phyloP scores from a whole-genome alignment of 345 rosid genomes.

The Syzygium oleosum region DNA sequence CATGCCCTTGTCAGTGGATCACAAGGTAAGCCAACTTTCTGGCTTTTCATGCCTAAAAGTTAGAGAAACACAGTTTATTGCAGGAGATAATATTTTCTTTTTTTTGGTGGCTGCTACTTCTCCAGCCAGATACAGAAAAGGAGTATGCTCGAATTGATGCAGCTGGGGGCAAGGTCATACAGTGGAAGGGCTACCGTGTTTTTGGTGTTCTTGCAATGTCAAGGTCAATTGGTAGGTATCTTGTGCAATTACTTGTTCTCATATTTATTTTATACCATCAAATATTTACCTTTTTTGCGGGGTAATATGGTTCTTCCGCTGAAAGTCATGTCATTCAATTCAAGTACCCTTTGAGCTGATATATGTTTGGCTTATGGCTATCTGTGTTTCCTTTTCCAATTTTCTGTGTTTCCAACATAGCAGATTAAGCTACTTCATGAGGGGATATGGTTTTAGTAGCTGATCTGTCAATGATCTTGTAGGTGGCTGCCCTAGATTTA shows the following conservation, averaged over 20 bases:
- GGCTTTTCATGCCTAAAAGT: not conserved
- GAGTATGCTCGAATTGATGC: conserved; percentile 87
- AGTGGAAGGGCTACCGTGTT: conserved; percentile 91
- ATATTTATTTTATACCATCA: not conserved
- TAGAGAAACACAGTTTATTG: not conserved
- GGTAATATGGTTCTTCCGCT: not conserved
- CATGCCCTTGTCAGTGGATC: conserved; percentile 73
- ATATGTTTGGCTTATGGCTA: not conserved
- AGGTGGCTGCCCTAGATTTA: not conserved
- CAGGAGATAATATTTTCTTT: not conserved
- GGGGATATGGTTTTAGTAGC: not conserved
- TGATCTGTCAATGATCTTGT: not conserved
- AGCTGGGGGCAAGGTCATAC: conserved; percentile 89
- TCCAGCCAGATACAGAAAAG: conserved; percentile 75
- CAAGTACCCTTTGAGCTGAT: not conserved
- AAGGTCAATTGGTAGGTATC: conserved; percentile 73
- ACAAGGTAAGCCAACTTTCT: conserved; percentile 45
- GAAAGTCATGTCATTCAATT: not conserved
- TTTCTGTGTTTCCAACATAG: not conserved
- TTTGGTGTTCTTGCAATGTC: conserved; percentile 98
- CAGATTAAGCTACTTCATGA: not conserved
- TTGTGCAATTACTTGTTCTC: not conserved
- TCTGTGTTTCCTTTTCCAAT: not conserved
- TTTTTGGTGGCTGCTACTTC: not conserved
- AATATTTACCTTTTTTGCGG: not conserved